Conservation (phyloP, 495 filamentous ascomycete species). For the Xylaria grammica region DNA sequence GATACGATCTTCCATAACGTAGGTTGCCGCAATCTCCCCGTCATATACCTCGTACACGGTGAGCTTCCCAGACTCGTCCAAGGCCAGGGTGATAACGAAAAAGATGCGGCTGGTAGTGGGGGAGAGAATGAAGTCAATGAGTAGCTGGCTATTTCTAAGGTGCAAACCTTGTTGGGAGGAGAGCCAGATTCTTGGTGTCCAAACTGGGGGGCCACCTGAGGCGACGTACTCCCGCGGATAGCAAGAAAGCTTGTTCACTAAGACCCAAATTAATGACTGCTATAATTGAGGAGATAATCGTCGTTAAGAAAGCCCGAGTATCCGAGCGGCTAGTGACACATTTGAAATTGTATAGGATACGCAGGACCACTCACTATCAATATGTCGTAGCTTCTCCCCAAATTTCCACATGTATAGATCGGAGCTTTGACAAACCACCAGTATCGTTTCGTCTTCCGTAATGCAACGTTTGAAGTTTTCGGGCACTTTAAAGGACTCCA, state of each 20-base stretch:
- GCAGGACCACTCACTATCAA: slow-evolving; percentile 22
- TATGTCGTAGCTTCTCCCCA: slow-evolving; percentile 25
- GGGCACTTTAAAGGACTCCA: slow-evolving; percentile 29
- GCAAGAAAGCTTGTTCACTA: slow-evolving; percentile 20
- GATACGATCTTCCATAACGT: slow-evolving; percentile 24
- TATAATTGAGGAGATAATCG: neutral
- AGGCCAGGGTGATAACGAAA: slow-evolving; percentile 31
- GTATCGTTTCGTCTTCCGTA: slow-evolving; percentile 32
- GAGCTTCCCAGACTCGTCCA: slow-evolving; percentile 23
- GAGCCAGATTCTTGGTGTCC: slow-evolving; percentile 18
- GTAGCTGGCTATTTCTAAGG: slow-evolving; percentile 26
- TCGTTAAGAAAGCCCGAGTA: slow-evolving; percentile 17
- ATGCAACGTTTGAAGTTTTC: slow-evolving; percentile 32
- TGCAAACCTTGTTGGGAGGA: slow-evolving; percentile 23
- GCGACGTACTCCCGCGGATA: slow-evolving; percentile 20
- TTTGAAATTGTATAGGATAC: slow-evolving; percentile 6
- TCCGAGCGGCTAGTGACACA: slow-evolving; percentile 11
- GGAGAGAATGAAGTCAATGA: slow-evolving; percentile 38
- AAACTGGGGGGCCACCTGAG: slow-evolving; percentile 18
- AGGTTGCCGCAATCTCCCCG: slow-evolving; percentile 28
- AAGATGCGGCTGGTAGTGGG: slow-evolving; percentile 31
- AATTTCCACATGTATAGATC: slow-evolving; percentile 36
- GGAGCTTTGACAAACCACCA: slow-evolving; percentile 32
- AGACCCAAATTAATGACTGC: neutral
- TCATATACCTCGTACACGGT: slow-evolving; percentile 34